Base-by-base conservation (phyloP, 2,329 filamentous ascomycete species). In the Fusarium sambucinum region DNA sequence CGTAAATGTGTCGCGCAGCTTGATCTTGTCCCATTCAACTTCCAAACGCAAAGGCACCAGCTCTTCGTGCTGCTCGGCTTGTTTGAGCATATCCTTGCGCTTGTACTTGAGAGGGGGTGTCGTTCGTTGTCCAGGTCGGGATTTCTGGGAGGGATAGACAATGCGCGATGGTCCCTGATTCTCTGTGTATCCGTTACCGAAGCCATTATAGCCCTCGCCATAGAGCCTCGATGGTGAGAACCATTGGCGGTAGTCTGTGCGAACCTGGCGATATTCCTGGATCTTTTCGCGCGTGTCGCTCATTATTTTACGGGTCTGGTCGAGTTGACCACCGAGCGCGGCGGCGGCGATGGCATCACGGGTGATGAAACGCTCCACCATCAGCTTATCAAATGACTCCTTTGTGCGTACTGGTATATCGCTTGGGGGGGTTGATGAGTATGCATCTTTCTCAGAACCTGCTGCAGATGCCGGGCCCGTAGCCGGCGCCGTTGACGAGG, bases 1-100 rank as follows among this genome's bases (percentile, higher is more conserved):
- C 5, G 96, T 98, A 72, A 99, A 97, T 1, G 96, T 98, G 79
- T 99, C 96, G 77, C 96, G 92, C 63, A 99, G 85, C 80, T 96
- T 96, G 73, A 98, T 88, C 82, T 97, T 97, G 71, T 98, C 95
- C 86, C 92, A 92, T 75, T 99, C 96, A 50, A 98, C 92, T 74
- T 99, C 96, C 55, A 99, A 82, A 47, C 96, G 89, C 69, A 99
- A 87, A 4, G 96, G 96, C 2, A 98, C 92, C 55, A 99, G 83
- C 76, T 97, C 93, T 78, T 99, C 96, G 54, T 93, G 86, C 76
- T 95, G 92, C 72, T 98, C 95, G 25, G 93, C 93, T 81, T 98
- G 96, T 71, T 90, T 88, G 66, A 89, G 87, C 82, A 94, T 87
- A 70, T 97, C 93, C 77, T 93, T 93, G 73, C 92, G 89, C 72